Evolutionary conservation across 2,329 filamentous ascomycete species (phyloP).

Genomic region (Cylindrodendrum hubeiense): DNA sequence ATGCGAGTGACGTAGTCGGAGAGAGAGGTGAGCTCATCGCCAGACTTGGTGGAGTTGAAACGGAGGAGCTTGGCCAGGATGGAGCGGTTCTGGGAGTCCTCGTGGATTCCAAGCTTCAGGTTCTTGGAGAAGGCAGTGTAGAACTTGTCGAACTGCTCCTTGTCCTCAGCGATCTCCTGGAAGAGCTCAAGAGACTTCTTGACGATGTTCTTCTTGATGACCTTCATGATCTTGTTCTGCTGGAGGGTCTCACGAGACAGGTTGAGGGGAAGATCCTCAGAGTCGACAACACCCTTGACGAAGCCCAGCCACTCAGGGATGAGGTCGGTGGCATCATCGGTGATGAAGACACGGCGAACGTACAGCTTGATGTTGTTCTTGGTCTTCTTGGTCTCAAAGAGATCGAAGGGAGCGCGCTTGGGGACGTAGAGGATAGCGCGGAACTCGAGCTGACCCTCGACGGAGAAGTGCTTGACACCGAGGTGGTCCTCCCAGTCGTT

Average conservation of each 20-base stretch:
- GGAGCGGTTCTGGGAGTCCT: conserved; percentile 97
- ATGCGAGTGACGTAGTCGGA: conserved; percentile 98
- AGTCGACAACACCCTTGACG: conserved; percentile 99
- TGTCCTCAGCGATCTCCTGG: conserved; percentile 98
- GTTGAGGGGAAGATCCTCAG: conserved; percentile 99
- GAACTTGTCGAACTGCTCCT: conserved; percentile 99
- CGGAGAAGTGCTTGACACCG: conserved; percentile 99
- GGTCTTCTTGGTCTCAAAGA: conserved; percentile 99
- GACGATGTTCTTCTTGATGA: conserved; percentile 99
- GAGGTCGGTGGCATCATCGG: conserved; percentile 98
- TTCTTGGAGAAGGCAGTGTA: conserved; percentile 99
- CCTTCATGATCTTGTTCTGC: conserved; percentile 99
- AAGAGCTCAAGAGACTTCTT: conserved; percentile 99
- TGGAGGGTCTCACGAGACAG: conserved; percentile 99
- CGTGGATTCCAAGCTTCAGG: conserved; percentile 99
- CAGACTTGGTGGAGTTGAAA: conserved; percentile 99
- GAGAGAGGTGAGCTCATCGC: conserved; percentile 94
- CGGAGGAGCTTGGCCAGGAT: conserved; percentile 97
- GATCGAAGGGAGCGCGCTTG: conserved; percentile 99
- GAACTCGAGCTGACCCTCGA: conserved; percentile 99
- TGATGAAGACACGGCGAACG: conserved; percentile 99
- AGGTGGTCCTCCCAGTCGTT: conserved; percentile 99
- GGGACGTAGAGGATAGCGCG: conserved; percentile 99
- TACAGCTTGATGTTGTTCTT: conserved; percentile 99
- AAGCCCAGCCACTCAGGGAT: conserved; percentile 99